phyloP scores from a whole-genome alignment of 805 yeast species.

The Yamadazyma olivae region DNA sequence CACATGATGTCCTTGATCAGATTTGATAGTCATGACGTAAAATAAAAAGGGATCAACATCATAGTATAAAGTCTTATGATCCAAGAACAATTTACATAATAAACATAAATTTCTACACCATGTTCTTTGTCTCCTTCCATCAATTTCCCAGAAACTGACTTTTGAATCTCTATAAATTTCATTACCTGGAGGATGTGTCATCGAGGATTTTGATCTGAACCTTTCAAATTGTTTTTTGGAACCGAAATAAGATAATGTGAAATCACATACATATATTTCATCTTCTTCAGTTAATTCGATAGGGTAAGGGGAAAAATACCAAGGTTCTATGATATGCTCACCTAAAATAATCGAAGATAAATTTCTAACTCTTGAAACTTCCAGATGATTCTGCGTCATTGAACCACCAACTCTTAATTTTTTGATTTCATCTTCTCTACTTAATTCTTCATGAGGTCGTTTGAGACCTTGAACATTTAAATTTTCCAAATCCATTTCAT shows the following conservation, averaged over 20 bases:
- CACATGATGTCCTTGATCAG: conserved; percentile 88
- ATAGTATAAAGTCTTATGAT: conserved; percentile 93
- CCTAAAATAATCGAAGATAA: conserved; percentile 79
- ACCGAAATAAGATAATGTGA: conserved; percentile 83
- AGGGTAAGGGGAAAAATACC: conserved; percentile 99
- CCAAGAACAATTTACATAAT: conserved; percentile 84
- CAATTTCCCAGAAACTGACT: conserved; percentile 95
- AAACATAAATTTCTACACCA: conserved; percentile 97
- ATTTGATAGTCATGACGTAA: conserved; percentile 91
- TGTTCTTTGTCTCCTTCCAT: conserved; percentile 91
- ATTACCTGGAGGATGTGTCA: conserved; percentile 97
- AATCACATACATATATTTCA: conserved; percentile 86
- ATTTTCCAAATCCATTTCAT: conserved; percentile 80
- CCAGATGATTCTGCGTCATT: conserved; percentile 86
- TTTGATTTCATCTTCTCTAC: conserved; percentile 89
- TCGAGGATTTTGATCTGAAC: conserved; percentile 79
- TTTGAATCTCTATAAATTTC: conserved; percentile 92
- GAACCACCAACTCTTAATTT: conserved; percentile 93
- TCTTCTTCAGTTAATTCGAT: conserved; percentile 92
- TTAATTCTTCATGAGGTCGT: conserved; percentile 65
- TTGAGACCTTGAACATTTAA: conserved; percentile 79
- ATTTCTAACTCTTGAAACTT: conserved; percentile 88
- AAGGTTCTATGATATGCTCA: conserved; percentile 89
- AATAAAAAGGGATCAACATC: conserved; percentile 98
- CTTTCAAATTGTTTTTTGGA: conserved; percentile 89